Evolutionary conservation across 441 rosid genomes (phyloP).

Genomic region (Hura crepitans): DNA sequence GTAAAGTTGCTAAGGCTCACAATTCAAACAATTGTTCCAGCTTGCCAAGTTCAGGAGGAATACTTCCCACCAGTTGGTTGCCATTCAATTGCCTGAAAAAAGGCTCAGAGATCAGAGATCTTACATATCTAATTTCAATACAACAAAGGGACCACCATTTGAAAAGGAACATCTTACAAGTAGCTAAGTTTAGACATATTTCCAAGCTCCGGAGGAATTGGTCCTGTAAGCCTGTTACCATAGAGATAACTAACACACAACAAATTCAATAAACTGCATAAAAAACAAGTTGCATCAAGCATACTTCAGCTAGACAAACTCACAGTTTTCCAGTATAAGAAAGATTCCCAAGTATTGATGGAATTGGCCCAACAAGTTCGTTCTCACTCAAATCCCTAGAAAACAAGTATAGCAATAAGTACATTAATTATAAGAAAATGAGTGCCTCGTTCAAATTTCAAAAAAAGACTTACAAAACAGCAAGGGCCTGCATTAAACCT

Average conservation of each 20-base stretch:
- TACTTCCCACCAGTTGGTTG: slow-evolving; percentile 62
- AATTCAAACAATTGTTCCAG: slow-evolving; percentile 83
- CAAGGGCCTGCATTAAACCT: slow-evolving; percentile 97
- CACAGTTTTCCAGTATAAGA: slow-evolving; percentile 84
- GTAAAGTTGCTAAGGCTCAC: slow-evolving; percentile 36
- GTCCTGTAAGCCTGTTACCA: slow-evolving; percentile 79
- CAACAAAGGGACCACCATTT: not conserved
- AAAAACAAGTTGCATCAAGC: no score
- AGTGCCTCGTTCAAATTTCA: no score
- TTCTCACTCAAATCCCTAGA: slow-evolving; percentile 88
- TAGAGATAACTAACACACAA: slow-evolving; percentile 63
- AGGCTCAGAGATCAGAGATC: not conserved
- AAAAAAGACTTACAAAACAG: slow-evolving; percentile 65
- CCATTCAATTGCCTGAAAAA: slow-evolving; percentile 72
- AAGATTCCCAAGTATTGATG: slow-evolving; percentile 81
- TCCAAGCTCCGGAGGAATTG: slow-evolving; percentile 90
- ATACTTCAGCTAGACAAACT: slow-evolving; percentile 20
- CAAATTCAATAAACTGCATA: not conserved
- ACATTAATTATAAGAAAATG: not conserved
- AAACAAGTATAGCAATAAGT: not conserved
- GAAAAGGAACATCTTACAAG: slow-evolving; percentile 43
- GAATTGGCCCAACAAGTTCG: slow-evolving; percentile 69
- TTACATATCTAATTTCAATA: not conserved
- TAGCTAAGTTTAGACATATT: slow-evolving; percentile 93
- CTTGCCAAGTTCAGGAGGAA: slow-evolving; percentile 98